Percentiles rank a stretch among this genome's conserved stretches.
Evolutionary conservation across 495 filamentous ascomycete species (phyloP).

Genomic region (Aspergillus campestris): DNA sequence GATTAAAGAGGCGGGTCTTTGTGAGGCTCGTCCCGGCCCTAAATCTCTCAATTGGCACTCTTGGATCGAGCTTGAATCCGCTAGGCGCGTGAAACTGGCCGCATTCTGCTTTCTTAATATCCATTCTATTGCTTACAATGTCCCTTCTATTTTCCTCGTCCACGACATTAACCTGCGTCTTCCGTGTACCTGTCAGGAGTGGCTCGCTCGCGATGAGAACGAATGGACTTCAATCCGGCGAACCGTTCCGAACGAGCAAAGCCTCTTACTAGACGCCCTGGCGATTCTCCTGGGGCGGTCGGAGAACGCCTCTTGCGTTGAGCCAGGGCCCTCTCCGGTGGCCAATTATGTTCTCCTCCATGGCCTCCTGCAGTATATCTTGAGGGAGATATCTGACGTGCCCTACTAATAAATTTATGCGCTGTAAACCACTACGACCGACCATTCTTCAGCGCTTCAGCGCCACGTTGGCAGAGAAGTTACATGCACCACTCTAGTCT

Average conservation of each 20-base stretch:
- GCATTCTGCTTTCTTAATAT: constrained; percentile 31
- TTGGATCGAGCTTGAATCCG: constrained; percentile 21
- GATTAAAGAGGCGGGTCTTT: too few relatives aligned
- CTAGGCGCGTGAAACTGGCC: constrained; percentile 26
- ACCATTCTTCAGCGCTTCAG: too few relatives aligned
- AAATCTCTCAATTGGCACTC: constrained; percentile 6
- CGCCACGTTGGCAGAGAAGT: too few relatives aligned
- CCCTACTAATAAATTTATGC: too few relatives aligned
- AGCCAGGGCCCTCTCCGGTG: constrained; percentile 34
- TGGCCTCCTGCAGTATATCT: constrained; percentile 53
- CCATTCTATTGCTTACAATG: constrained; percentile 28
- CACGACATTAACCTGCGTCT: constrained; percentile 51
- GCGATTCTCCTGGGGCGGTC: not conserved
- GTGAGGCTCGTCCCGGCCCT: too few relatives aligned
- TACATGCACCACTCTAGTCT: too few relatives aligned
- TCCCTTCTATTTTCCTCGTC: constrained; percentile 38
- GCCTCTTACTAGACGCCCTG: constrained; percentile 14
- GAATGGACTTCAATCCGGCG: constrained; percentile 7
- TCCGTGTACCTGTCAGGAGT: constrained; percentile 32
- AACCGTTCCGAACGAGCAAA: constrained; percentile 4
- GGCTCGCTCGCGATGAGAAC: constrained; percentile 5
- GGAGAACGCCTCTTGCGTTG: not conserved
- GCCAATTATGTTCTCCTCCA: constrained; percentile 55
- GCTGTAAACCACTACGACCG: too few relatives aligned
- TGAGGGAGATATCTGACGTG: too few relatives aligned